Evolutionary conservation across 1,284 basidiomycete species (phyloP), one percentile per base, ranked within the genome.

Genomic region (Cryptococcus jaspeensis): DNA sequence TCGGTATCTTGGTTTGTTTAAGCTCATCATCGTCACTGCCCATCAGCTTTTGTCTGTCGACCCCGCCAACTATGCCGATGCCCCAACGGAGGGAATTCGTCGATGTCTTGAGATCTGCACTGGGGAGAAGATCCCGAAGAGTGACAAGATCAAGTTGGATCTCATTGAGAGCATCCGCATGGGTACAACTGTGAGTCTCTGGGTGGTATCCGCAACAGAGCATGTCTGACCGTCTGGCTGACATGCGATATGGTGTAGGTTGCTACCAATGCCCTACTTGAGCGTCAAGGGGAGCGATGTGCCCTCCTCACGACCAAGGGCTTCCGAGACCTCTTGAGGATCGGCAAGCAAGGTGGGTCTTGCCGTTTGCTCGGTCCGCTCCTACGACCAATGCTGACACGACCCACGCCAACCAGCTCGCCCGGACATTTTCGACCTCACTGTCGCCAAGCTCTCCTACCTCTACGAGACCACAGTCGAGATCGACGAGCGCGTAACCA

Each of bases 221-320:
- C 28, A 32, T 4, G 28, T 4, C 28, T 32, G 28, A 32, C 28
- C 28, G 5, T 4, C 5, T 32, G 28, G 28, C 9, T 4, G 28
- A 9, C 28, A 9, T 9, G 28, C 5, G 28, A 9, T 9, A 9
- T 9, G 28, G 4, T 9, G 28, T 9, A 32, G 28, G 78, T 79
- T 11, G 76, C 77, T 5, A 79, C 77, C 40, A 79, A 78, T 53
- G 78, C 78, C 5, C 60, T 79, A 18, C 64, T 79, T 15, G 78
- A 78, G 57, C 65, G 76, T 23, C 74, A 75, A 40, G 78, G 78
- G 18, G 58, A 54, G 18, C 49, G 53, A 4, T 67, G 60, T 38
- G 65, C 56, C 1, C 62, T 78, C 9, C 62, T 78, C 28, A 67
- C 75, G 40, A 78, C 77, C 0, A 66, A 75, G 52, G 77, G 77